A percentile compares a stretch with the other conserved stretches of the same genome.
These are phyloP conservation scores for Taiwanofungus camphoratus DNA, from an alignment of 1,284 basidiomycete genomes.

Conservation along the genomic window DNA sequence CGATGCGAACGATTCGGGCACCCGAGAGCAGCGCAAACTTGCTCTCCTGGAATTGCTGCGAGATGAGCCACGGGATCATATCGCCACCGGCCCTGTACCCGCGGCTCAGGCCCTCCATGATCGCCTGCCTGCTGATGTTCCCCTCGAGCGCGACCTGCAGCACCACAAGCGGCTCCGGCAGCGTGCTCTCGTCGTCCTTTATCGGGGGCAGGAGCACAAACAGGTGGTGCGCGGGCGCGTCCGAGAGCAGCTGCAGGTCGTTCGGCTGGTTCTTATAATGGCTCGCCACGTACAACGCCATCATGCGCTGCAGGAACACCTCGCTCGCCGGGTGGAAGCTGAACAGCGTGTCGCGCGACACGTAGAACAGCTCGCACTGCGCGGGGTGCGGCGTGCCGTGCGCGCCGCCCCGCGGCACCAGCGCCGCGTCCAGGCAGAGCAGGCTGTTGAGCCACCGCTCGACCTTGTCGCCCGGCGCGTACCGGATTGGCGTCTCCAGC, in stretches of 20 bases:
- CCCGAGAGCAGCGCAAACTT: conserved; percentile 92
- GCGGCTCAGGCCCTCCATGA: conserved; percentile 80
- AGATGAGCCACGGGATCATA: conserved; percentile 96
- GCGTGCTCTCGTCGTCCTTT: conserved; percentile 76
- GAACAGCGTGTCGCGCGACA: conserved; percentile 95
- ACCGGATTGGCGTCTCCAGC: conserved; percentile 93
- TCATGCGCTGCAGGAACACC: conserved; percentile 96
- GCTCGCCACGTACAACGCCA: conserved; percentile 94
- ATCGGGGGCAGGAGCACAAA: conserved; percentile 94
- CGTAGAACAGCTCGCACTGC: conserved; percentile 92
- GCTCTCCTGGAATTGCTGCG: conserved; percentile 95
- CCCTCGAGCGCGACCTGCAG: conserved; percentile 96
- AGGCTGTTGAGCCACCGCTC: conserved; percentile 94
- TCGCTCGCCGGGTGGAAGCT: conserved; percentile 97
- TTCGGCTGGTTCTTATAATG: conserved; percentile 99
- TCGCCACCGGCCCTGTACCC: conserved; percentile 88
- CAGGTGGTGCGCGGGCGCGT: conserved; percentile 95
- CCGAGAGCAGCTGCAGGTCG: conserved; percentile 93
- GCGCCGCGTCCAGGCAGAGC: conserved; percentile 90
- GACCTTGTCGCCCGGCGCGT: conserved; percentile 81
- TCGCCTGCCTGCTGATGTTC: conserved; percentile 81
- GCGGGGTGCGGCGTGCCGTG: conserved; percentile 92
- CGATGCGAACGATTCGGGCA: conserved; percentile 89
- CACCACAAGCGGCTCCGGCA: conserved; percentile 94
- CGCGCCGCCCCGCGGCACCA: conserved; percentile 53